Evolutionary conservation across 345 rosid genomes (phyloP).

Genomic region (Eutrema japonicum): DNA sequence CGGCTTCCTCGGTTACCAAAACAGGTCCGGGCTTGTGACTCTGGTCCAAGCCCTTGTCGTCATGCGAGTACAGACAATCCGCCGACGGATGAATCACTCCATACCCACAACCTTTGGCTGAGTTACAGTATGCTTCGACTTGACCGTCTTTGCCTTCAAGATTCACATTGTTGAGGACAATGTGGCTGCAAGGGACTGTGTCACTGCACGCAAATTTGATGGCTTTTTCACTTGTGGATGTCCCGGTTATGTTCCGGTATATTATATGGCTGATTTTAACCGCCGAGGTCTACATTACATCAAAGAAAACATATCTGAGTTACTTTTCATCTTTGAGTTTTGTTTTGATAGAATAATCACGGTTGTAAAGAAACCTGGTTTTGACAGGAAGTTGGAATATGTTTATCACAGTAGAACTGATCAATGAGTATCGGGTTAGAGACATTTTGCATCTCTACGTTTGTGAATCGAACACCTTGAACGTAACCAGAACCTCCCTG

Average conservation of each 20-base stretch:
- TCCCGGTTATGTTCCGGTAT: slow-evolving; percentile 87
- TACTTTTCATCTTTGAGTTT: slow-evolving; percentile 24
- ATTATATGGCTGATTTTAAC: slow-evolving; percentile 85
- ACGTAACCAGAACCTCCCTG: slow-evolving; percentile 98
- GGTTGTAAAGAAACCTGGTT: slow-evolving; percentile 65
- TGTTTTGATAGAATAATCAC: slow-evolving; percentile 15
- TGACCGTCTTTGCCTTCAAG: slow-evolving; percentile 77
- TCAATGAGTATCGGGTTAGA: slow-evolving; percentile 92
- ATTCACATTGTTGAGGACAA: slow-evolving; percentile 78
- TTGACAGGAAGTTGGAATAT: slow-evolving; percentile 65
- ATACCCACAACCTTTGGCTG: slow-evolving; percentile 81
- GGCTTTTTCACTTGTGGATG: slow-evolving; percentile 78
- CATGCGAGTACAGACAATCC: slow-evolving; percentile 82
- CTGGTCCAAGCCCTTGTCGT: slow-evolving; percentile 52
- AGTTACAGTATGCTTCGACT: slow-evolving; percentile 91
- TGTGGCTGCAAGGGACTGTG: slow-evolving; percentile 81
- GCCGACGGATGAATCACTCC: slow-evolving; percentile 90
- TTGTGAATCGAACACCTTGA: slow-evolving; percentile 74
- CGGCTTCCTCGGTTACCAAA: slow-evolving; percentile 27
- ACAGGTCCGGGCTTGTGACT: slow-evolving; percentile 18
- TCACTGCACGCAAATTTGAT: slow-evolving; percentile 96
- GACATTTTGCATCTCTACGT: slow-evolving; percentile 82
- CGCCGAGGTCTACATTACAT: slow-evolving; percentile 67
- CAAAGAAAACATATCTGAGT: slow-evolving; percentile 13
- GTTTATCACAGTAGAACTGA: slow-evolving; percentile 99